Base-by-base conservation (phyloP, 1,284 basidiomycete species). In the Albatrellus sp. region DNA sequence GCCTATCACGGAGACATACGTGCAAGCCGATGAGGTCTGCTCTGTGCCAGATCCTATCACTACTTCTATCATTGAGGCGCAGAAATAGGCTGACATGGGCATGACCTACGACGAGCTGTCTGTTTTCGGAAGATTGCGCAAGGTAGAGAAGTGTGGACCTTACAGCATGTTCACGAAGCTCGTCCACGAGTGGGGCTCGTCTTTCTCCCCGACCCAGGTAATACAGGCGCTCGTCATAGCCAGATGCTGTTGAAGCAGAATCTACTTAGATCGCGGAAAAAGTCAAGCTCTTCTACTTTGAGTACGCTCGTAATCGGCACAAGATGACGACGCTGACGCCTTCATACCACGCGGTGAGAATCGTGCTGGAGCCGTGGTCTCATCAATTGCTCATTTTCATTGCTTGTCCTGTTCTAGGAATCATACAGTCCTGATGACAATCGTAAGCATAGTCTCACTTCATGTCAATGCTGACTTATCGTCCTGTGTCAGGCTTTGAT, bases 281-380 rank as follows among this genome's bases (percentile, higher is more conserved):
- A 68, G 94, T 98, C 55, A 98, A 98, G 62, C 68, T 83, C 46
- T 98, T 98, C 72, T 98, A 91, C 72, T 96, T 93, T 57, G 90
- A 94, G 60, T 83, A 99, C 55, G 94, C 94, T 0, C 74, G 93
- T 47, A 99, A 98, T 62, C 68, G 96, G 44, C 94, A 98, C 66
- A 98, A 98, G 76, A 98, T 98, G 94, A 98, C 96, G 8, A 98
- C 93, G 0, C 60, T 99, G 50, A 98, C 96, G 1, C 96, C 94
- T 1, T 77, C 89, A 2, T 98, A 98, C 55, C 96, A 98, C 62
- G 93, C 96, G 52, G 92, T 83, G 52, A 55, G 82, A 65, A 13
- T 36, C 10, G 43, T 36, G 16, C 44, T 2, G 1, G 5, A 5
- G 1, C 31, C 11, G 17, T n/a, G 29, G 17, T 7, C 29, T 34